Evolutionary conservation across 108 stramenopile genomes (phyloP).

Genomic region (Pseudonitzschia multiseries): DNA sequence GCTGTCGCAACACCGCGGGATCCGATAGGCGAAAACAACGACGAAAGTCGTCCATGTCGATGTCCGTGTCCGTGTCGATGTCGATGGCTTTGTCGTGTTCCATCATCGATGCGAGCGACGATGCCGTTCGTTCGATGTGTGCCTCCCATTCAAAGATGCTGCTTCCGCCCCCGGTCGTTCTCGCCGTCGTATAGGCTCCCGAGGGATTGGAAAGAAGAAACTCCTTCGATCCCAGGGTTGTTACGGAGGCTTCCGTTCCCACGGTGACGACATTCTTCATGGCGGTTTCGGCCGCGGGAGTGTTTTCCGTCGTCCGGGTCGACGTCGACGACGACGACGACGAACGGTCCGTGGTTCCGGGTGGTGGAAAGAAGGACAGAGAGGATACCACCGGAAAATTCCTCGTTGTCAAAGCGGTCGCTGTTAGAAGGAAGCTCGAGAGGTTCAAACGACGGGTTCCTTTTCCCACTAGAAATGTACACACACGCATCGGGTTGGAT

Average conservation of each 20-base stretch:
- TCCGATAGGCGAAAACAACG: not conserved
- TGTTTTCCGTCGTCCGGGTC: too few species aligned
- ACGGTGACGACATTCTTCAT: not conserved
- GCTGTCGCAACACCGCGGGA: not conserved
- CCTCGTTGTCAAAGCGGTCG: too few species aligned
- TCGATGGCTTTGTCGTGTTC: not conserved
- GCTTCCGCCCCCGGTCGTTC: not conserved
- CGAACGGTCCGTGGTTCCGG: not conserved
- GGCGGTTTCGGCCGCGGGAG: too few species aligned
- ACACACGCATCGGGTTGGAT: not conserved
- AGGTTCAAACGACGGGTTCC: not conserved
- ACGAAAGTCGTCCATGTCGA: too few species aligned
- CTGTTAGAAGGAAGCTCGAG: not conserved
- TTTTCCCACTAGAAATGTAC: not conserved
- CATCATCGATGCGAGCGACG: not conserved
- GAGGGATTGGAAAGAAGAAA: not conserved
- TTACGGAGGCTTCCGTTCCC: not conserved
- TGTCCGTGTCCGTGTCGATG: too few species aligned
- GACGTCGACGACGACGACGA: too few species aligned
- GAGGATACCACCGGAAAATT: not conserved
- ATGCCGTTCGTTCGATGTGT: not conserved
- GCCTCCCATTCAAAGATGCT: not conserved
- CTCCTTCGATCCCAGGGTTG: not conserved
- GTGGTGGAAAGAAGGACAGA: not conserved
- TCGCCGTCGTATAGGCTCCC: not conserved